phyloP scores from a whole-genome alignment of 768 basidiomycete species.

The Paxillus rubicundulus region DNA sequence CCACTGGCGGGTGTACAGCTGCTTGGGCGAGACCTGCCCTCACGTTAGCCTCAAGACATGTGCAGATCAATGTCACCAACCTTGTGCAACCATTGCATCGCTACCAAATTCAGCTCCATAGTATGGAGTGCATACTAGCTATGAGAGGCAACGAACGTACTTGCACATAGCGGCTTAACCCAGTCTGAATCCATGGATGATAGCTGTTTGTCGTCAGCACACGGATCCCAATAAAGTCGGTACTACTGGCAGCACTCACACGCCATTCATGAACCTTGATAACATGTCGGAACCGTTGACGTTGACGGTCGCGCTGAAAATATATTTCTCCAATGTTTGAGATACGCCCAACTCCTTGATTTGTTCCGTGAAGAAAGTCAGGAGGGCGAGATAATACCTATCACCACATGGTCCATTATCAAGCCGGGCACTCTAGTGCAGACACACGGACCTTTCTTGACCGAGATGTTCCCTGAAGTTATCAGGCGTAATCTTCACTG shows the following conservation, averaged over 20 bases:
- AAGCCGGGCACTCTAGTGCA: conserved; percentile 32
- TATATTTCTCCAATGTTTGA: conserved; percentile 45
- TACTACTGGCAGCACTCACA: conserved; percentile 25
- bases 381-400: conserved; percentile 35
- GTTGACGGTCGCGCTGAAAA: conserved; percentile 40
- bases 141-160: neutral
- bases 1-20: conserved; percentile 37
- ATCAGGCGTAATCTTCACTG: conserved; percentile 34
- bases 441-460: conserved; percentile 40
- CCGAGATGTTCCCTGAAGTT: conserved; percentile 53
- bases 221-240: neutral
- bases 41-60: neutral
- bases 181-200: conserved; percentile 58
- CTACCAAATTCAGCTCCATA: conserved; percentile 54
- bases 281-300: conserved; percentile 33
- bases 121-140: conserved; percentile 23
- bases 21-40: conserved; percentile 49
- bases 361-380: conserved; percentile 40
- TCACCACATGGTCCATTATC: conserved; percentile 27
- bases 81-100: conserved; percentile 48
- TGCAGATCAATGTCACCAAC: conserved; percentile 21
- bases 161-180: conserved; percentile 34
- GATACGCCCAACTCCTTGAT: conserved; percentile 38
- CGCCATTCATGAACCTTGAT: conserved; percentile 33
- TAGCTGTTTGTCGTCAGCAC: conserved; percentile 30